Percentiles rank a stretch among this genome's conserved stretches.
These are phyloP conservation scores for Suhomyces coccinellae DNA, from an alignment of 1,139 yeast genomes.

Conservation along the genomic window DNA sequence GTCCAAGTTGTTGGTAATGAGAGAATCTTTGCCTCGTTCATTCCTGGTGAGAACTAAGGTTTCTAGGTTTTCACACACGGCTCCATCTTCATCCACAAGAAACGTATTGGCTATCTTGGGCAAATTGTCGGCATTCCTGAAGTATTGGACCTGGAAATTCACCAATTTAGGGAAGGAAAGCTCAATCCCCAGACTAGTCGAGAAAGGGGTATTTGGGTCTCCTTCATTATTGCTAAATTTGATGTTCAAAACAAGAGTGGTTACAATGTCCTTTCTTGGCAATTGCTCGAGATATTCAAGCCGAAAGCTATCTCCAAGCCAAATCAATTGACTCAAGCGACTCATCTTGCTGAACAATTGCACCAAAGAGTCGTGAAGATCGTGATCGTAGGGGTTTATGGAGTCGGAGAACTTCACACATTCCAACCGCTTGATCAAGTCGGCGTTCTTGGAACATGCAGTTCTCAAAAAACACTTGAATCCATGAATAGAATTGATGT, in stretches of 20 bases:
- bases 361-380: conserved; percentile 20
- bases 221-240: conserved; percentile 24
- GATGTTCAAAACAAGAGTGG: conserved; percentile 27
- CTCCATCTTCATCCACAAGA: conserved; percentile 16
- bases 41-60: conserved; percentile 24
- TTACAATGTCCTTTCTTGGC: conserved; percentile 21
- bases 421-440: conserved; percentile 22
- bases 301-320: conserved; percentile 38
- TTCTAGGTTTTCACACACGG: conserved; percentile 17
- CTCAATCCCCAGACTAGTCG: neutral
- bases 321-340: conserved; percentile 28
- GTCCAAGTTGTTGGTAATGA: neutral
- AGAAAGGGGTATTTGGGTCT: conserved; percentile 13
- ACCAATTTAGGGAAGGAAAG: conserved; percentile 26
- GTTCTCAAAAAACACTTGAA: conserved; percentile 31
- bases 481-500: conserved; percentile 36
- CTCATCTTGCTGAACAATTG: conserved; percentile 23
- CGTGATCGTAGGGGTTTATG: conserved; percentile 32
- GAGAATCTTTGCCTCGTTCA: neutral
- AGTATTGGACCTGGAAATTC: conserved; percentile 33
- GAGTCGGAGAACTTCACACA: conserved; percentile 38
- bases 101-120: conserved; percentile 21
- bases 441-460: neutral
- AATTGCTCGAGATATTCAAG: conserved; percentile 26
- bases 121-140: conserved; percentile 23